Evolutionary conservation across 495 filamentous ascomycete genomes (phyloP).

Genomic region (Penicillium fimorum): DNA sequence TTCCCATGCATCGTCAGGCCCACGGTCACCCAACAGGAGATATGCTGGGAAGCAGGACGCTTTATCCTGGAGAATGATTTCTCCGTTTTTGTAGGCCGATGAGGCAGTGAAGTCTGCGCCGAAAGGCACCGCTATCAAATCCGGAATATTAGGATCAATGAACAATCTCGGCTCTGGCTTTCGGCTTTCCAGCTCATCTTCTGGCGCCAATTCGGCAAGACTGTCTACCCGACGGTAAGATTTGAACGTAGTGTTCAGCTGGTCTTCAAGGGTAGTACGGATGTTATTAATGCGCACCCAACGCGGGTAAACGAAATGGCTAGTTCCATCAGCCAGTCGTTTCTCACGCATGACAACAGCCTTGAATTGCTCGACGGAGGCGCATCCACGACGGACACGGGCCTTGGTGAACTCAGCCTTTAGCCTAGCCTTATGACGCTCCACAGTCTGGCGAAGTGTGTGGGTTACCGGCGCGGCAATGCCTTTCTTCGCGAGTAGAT

Average conservation of each 20-base stretch:
- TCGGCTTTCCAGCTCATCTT: slow-evolving; percentile 19
- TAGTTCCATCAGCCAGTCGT: slow-evolving; percentile 20
- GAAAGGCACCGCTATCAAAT: slow-evolving; percentile 76
- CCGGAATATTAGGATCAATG: slow-evolving; percentile 75
- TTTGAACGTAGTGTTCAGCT: slow-evolving; percentile 67
- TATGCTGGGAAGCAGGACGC: slow-evolving; percentile 95
- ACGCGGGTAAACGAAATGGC: slow-evolving; percentile 58
- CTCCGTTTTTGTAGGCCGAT: slow-evolving; percentile 68
- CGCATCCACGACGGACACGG: slow-evolving; percentile 66
- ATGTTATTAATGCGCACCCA: slow-evolving; percentile 90
- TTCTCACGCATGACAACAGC: slow-evolving; percentile 49
- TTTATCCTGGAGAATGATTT: slow-evolving; percentile 91
- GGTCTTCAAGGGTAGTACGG: slow-evolving; percentile 63
- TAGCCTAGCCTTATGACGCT: slow-evolving; percentile 77
- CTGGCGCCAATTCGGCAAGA: slow-evolving; percentile 42
- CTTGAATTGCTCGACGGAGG: slow-evolving; percentile 62
- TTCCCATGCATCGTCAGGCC: slow-evolving; percentile 30
- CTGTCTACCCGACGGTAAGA: slow-evolving; percentile 50
- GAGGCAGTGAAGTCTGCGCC: slow-evolving; percentile 64
- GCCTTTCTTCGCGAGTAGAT: slow-evolving; percentile 74
- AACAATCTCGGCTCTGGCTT: slow-evolving; percentile 43
- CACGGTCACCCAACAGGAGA: slow-evolving; percentile 58
- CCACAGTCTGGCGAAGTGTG: slow-evolving; percentile 69
- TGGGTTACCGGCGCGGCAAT: slow-evolving; percentile 76
- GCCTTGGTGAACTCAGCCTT: slow-evolving; percentile 77